These are phyloP conservation scores for Polyplosphaeria fusca DNA, from an alignment of 495 filamentous ascomycete genomes.

Conservation along the genomic window DNA sequence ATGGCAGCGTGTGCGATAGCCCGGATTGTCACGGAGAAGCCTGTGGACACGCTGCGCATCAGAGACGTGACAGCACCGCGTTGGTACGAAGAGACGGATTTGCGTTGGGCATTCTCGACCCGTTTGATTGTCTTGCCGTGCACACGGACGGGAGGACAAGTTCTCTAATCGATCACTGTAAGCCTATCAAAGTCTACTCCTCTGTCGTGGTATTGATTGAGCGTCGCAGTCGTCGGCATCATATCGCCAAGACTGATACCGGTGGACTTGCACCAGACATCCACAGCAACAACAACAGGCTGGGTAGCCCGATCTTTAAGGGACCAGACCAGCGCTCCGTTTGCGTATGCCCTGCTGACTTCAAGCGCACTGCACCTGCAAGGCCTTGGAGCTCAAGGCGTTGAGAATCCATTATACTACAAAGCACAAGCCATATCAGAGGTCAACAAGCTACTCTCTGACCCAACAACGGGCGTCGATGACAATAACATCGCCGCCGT, in stretches of 20 bases:
- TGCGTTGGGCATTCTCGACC: slow-evolving; percentile 20
- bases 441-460: slow-evolving; percentile 28
- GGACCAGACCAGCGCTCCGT: slow-evolving; percentile 23
- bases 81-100: slow-evolving; percentile 15
- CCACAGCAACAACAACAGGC: slow-evolving; percentile 15
- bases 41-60: slow-evolving; percentile 14
- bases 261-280: slow-evolving; percentile 31
- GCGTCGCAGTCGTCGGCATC: slow-evolving; percentile 10
- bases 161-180: slow-evolving; percentile 30
- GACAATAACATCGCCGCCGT: slow-evolving; percentile 37
- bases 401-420: slow-evolving; percentile 28
- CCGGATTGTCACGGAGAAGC: slow-evolving; percentile 14
- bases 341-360: slow-evolving; percentile 30
- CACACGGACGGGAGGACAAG: slow-evolving; percentile 17
- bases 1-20: slow-evolving; percentile 4
- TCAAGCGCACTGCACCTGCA: slow-evolving; percentile 32
- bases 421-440: slow-evolving; percentile 30
- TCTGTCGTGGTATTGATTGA: slow-evolving; percentile 7
- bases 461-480: slow-evolving; percentile 23
- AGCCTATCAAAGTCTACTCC: slow-evolving; percentile 12
- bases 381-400: slow-evolving; percentile 7
- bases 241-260: slow-evolving; percentile 25
- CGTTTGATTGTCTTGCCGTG: slow-evolving; percentile 23
- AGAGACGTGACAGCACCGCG: too few species aligned
- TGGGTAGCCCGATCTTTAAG: slow-evolving; percentile 28